These are phyloP conservation scores for Aspergillus nanangensis DNA, from an alignment of 495 filamentous ascomycete genomes.

Conservation along the genomic window DNA sequence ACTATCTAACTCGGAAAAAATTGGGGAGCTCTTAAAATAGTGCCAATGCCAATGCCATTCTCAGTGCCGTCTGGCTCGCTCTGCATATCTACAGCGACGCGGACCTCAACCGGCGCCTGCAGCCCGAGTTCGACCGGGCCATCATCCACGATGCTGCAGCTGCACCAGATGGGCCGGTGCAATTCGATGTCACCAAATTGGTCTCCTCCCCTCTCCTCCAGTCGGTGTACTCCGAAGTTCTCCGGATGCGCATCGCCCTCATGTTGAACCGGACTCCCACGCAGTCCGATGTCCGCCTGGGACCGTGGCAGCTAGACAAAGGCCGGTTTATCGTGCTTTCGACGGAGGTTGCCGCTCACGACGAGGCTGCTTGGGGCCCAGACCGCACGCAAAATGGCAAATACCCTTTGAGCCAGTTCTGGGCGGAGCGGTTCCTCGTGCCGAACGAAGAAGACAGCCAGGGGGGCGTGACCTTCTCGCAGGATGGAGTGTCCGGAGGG, in stretches of 20 bases:
- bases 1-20: too few relatives aligned
- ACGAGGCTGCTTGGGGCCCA: neutral
- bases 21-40: neutral
- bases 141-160: neutral
- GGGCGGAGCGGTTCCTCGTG: neutral
- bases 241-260: neutral
- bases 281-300: neutral
- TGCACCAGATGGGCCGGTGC: neutral
- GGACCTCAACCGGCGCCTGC: neutral
- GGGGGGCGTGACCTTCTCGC: neutral
- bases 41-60: neutral
- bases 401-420: neutral
- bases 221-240: neutral
- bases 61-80: neutral
- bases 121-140: neutral
- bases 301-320: neutral
- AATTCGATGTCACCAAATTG: neutral
- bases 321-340: neutral
- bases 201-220: neutral
- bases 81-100: neutral
- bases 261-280: neutral
- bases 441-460: neutral
- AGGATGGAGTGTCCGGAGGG: neutral
- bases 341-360: neutral
- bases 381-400: neutral